Evolutionary conservation across 2,329 filamentous ascomycete genomes (phyloP), one percentile per base, ranked within the genome.

Genomic region (Aureobasidium melanogenum): DNA sequence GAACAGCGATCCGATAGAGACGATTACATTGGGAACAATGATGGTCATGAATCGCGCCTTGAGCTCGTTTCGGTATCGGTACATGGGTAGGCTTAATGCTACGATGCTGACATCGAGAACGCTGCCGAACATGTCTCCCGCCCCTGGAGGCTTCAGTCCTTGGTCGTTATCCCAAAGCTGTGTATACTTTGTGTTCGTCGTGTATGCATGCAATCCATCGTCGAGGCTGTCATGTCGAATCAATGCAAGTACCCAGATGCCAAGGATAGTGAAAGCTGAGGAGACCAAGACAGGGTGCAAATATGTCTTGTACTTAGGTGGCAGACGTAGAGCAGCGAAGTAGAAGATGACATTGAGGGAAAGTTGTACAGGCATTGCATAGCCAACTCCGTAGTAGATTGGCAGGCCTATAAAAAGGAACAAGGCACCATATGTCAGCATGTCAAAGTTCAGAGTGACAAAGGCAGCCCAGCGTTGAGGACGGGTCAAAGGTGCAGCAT

Each of bases 31-130:
- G 2, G 83, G 83, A 2, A 81, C 69, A 5, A 82, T 72, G 61
- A 86, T 84, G 43, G 79, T 76, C 43, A 78, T 66, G 66, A 84
- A 82, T 58, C 67, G 62, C 38, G 52, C 60, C 24, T 74, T 73
- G 15, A 86, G 75, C 71, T 85, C 82, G 41, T 78, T 75, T 3
- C 82, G 79, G 71, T 84, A 84, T 61, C 80, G 79, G 68, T 81
- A 85, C 81, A 85, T 85, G 0, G 83, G 82, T 19, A 86, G 71
- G 2, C 83, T 82, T 2, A 86, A 76, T 1, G 81, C 76, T 0
- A 85, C 80, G 64, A 86, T 85, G 63, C 76, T 77, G 7, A 81
- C 82, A 66, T 86, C 83, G 2, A 86, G 76, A 6, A 80, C 69
- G 44, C 77, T 81, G 64, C 75, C 72, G 63, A 85, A 79, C 24